These are phyloP conservation scores for Erodium moschatum DNA, from an alignment of 441 rosid species.

Conservation along the genomic window DNA sequence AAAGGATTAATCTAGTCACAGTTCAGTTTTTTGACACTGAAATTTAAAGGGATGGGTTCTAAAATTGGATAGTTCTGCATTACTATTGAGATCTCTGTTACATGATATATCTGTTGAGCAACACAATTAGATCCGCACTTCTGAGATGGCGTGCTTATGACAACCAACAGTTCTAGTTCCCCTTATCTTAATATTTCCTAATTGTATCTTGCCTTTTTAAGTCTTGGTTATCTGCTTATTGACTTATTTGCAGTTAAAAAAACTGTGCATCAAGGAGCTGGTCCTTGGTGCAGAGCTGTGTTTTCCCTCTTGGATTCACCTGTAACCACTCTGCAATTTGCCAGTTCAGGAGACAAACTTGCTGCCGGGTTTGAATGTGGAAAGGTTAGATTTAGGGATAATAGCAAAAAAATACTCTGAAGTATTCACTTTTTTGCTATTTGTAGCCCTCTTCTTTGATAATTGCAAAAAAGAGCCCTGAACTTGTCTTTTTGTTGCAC, in stretches of 20 bases:
- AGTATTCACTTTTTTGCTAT: too few relatives aligned
- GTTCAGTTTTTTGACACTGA: background rate
- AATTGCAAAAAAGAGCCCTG: too few relatives aligned
- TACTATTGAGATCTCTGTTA: background rate
- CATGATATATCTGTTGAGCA: background rate
- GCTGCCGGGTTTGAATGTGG: conserved; percentile 74
- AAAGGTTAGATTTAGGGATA: conserved; percentile 29
- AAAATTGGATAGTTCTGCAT: background rate
- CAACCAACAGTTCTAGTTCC: background rate
- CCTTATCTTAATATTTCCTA: background rate
- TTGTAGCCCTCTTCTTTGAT: too few relatives aligned
- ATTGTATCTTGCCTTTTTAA: conserved; percentile 1
- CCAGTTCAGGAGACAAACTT: conserved; percentile 47
- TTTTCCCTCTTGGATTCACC: conserved; percentile 53
- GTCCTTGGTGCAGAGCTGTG: conserved; percentile 54
- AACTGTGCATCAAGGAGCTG: conserved; percentile 41
- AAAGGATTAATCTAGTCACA: conserved; percentile 1
- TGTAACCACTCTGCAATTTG: conserved; percentile 39
- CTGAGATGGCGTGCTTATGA: background rate
- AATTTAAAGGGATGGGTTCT: background rate
- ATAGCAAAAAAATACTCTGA: too few relatives aligned
- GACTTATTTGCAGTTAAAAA: conserved; percentile 47
- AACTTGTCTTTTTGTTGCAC: too few relatives aligned
- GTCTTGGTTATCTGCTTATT: conserved; percentile 19
- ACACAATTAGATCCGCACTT: background rate